phyloP scores from a whole-genome alignment of 495 filamentous ascomycete species.

The Aspergillus avenaceus region DNA sequence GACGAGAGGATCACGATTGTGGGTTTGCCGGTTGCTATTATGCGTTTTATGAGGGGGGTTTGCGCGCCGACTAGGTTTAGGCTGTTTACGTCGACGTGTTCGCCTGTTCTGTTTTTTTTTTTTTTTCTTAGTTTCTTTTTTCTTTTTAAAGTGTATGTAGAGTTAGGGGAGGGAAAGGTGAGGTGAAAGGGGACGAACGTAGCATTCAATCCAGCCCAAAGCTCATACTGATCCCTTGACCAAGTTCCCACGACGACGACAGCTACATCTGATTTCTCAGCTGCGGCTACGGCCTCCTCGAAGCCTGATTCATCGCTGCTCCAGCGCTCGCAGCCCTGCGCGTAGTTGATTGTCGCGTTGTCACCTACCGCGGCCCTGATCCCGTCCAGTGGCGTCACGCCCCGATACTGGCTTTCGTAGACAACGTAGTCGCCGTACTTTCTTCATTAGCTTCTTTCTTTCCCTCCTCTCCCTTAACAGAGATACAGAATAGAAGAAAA shows the following conservation, averaged over 20 bases:
- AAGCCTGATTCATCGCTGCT: constrained; percentile 62
- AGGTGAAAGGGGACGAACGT: constrained; percentile 30
- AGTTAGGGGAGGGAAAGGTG: background rate
- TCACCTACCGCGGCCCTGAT: constrained; percentile 56
- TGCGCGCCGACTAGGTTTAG: constrained; percentile 69
- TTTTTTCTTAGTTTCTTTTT: background rate
- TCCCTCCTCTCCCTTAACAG: too few relatives aligned
- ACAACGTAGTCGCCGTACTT: constrained; percentile 68
- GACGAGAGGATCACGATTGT: constrained; percentile 66
- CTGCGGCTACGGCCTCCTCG: constrained; percentile 56
- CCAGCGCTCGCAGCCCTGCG: constrained; percentile 69
- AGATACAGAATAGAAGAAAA: background rate
- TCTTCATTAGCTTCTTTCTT: background rate
- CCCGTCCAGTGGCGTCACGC: constrained; percentile 63
- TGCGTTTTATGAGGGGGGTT: constrained; percentile 57
- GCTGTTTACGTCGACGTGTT: constrained; percentile 60
- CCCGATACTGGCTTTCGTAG: constrained; percentile 53
- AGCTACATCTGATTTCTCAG: constrained; percentile 62
- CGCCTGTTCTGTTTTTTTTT: constrained; percentile 50
- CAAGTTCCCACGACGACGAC: constrained; percentile 71
- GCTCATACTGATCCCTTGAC: constrained; percentile 64
- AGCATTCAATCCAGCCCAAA: constrained; percentile 66
- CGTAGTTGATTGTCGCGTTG: constrained; percentile 53
- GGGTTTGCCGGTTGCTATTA: constrained; percentile 60
- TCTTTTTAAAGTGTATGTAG: too few relatives aligned